Percentiles rank a stretch among this genome's conserved stretches.
These are phyloP conservation scores for Mucor indicus DNA, from an alignment of 371 early-diverging fungal genomes.

Conservation along the genomic window DNA sequence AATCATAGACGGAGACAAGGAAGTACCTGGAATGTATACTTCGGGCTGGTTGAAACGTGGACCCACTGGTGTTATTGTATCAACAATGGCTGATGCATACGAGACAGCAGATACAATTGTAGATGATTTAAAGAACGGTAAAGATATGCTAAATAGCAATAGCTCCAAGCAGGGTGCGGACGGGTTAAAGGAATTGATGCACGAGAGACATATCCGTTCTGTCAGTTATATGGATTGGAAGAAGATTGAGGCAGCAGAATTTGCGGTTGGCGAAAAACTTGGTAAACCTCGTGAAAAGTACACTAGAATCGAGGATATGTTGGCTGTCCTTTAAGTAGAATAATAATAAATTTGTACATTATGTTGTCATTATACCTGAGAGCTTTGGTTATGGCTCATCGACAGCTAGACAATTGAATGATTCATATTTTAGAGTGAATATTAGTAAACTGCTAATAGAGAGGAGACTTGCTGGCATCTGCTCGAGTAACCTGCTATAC, in stretches of 20 bases:
- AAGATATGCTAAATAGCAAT: slow-evolving; percentile 18
- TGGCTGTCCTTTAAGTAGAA: slow-evolving; percentile 43
- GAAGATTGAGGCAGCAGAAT: slow-evolving; percentile 75
- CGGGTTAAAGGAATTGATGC: slow-evolving; percentile 25
- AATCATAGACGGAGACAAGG: slow-evolving; percentile 52
- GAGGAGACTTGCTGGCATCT: too few species aligned
- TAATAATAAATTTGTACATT: too few species aligned
- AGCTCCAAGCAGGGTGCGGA: slow-evolving; percentile 24
- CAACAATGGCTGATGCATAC: slow-evolving; percentile 92
- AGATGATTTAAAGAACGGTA: slow-evolving; percentile 50
- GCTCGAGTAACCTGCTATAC: too few species aligned
- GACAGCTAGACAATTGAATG: too few species aligned
- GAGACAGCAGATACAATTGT: slow-evolving; percentile 82
- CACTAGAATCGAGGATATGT: slow-evolving; percentile 63
- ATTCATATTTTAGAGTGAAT: too few species aligned
- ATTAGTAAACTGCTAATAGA: too few species aligned
- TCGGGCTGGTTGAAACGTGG: slow-evolving; percentile 96
- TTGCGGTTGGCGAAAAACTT: slow-evolving; percentile 51
- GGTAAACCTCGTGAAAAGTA: slow-evolving; percentile 89
- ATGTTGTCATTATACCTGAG: too few species aligned
- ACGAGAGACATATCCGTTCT: slow-evolving; percentile 31
- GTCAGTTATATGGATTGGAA: slow-evolving; percentile 81
- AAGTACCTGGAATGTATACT: slow-evolving; percentile 72
- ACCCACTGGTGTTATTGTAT: slow-evolving; percentile 91
- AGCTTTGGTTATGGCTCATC: too few species aligned